Evolutionary conservation across 371 early-diverging fungal genomes (phyloP).

Genomic region (Aphelidium insulamus): DNA sequence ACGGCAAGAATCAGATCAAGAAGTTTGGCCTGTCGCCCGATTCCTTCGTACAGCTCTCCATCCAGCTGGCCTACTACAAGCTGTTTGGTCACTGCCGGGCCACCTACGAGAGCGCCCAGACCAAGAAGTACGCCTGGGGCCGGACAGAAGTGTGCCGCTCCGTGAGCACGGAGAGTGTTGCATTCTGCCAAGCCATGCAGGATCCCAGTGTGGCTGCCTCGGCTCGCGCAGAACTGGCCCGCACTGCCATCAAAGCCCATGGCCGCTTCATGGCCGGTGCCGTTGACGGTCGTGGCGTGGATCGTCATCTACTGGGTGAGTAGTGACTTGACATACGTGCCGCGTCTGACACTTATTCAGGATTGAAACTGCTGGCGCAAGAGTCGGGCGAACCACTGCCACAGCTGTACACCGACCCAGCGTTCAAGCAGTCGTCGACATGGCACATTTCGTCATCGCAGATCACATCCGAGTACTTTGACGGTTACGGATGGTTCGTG

Average conservation of each 20-base stretch:
- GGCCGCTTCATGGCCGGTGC: constrained; percentile 41
- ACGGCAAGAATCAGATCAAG: constrained; percentile 48
- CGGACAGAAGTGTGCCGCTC: constrained; percentile 73
- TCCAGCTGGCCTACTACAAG: constrained; percentile 78
- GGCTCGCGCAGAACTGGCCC: constrained; percentile 18
- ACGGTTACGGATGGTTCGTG: constrained; percentile 76
- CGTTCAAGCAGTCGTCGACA: constrained; percentile 24
- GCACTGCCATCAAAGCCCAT: constrained; percentile 40
- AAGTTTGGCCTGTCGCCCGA: constrained; percentile 45
- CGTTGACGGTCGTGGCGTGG: constrained; percentile 53
- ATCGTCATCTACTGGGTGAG: constrained; percentile 64
- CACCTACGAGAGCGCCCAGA: constrained; percentile 74
- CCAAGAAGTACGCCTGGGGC: constrained; percentile 53
- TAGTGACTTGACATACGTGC: constrained; percentile 24
- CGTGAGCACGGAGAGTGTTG: constrained; percentile 39
- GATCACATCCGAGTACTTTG: constrained; percentile 56
- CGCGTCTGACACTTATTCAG: neutral
- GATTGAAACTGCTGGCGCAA: constrained; percentile 10
- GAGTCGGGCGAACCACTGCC: constrained; percentile 31
- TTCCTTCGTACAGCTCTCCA: constrained; percentile 66
- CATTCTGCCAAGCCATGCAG: constrained; percentile 50
- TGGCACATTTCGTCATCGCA: constrained; percentile 70
- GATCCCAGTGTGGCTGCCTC: constrained; percentile 11
- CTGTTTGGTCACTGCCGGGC: constrained; percentile 43
- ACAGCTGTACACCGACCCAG: constrained; percentile 40